Evolutionary conservation across 2,329 filamentous ascomycete species (phyloP), one percentile per base, ranked within the genome.

Genomic region (Monilinia aucupariae): DNA sequence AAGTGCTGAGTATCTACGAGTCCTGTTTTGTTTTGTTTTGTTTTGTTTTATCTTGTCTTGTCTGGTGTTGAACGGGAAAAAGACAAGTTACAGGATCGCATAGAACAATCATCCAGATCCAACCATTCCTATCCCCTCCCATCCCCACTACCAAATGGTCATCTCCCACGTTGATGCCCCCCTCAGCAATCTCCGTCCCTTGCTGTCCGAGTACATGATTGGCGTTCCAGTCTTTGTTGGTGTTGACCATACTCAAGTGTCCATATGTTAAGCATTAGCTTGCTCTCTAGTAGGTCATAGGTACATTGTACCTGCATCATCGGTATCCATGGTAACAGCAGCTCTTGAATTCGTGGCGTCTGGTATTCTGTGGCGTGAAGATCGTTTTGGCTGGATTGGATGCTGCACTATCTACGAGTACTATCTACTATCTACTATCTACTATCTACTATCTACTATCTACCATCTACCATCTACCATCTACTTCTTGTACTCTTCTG

Each of bases 251-350:
- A 5, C 25, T 25, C 3, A 45, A 43, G 53, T 32, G 39, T n/a
- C 25, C 20, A n/a, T 30, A 45, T 56, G 53, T 32, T 39, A 43
- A 56, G 53, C 53, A 32, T 32, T 47, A 56, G 53, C 45, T 45
- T 2, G 43, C 22, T 22, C 13, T 15, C 30, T 22, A 51, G 20
- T n/a, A 34, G 39, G 34, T 1, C 10, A 20, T 41, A 47, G 43
- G 27, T 47, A 56, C 27, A 47, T 20, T 20, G 54, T 56, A 47
- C 54, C 54, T 47, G 54, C 54, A 56, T 56, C n/a, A 39, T 39
- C 37, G 9, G 54, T 56, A 47, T 56, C 54, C 45, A 47, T 20
- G 22, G 54, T 56, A 47, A 56, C 54, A 5, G 27, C 41, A 56
- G 41, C 53, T 39, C 20, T 22, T 39, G 22, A 45, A 34, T 45